These are phyloP conservation scores for Claviceps pusilla DNA, from an alignment of 2,329 filamentous ascomycete species.

Conservation along the genomic window DNA sequence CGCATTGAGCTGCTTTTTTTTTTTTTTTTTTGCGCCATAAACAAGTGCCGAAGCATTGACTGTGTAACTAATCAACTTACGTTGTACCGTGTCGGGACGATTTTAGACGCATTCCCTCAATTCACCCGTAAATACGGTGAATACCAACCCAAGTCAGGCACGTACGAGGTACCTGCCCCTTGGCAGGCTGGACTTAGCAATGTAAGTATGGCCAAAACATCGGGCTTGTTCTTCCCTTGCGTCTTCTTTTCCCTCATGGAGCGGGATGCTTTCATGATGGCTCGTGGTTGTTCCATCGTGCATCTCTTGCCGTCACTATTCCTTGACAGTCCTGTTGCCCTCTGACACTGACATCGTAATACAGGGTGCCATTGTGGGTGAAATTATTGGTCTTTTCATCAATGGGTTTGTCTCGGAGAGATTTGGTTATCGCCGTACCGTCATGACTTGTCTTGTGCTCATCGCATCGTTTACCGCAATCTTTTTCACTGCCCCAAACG, in stretches of 20 bases:
- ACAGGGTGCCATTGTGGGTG: conserved; percentile 26
- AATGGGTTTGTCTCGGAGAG: conserved; percentile 52
- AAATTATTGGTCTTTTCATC: conserved; percentile 51
- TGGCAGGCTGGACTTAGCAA: conserved; percentile 51
- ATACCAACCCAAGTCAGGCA: conserved; percentile 24
- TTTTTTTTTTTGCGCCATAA: not conserved
- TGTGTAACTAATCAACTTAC: not conserved
- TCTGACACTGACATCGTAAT: not conserved
- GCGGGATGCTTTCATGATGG: not conserved
- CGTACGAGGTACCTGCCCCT: conserved; percentile 40
- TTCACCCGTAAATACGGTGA: conserved; percentile 45
- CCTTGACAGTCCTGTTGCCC: not conserved
- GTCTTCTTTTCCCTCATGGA: not conserved
- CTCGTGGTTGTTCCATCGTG: not conserved
- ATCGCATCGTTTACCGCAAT: conserved; percentile 44
- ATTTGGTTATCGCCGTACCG: conserved; percentile 52
- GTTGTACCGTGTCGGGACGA: conserved; percentile 2
- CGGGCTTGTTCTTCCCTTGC: not conserved
- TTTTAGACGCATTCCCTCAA: conserved; percentile 34
- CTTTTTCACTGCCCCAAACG: conserved; percentile 49
- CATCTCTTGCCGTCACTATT: not conserved
- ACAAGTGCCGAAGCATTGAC: not conserved
- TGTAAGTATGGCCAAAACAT: conserved; percentile 14
- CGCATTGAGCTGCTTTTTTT: too few relatives aligned
- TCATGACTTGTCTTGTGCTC: conserved; percentile 40